These are phyloP conservation scores for Speleostelium caveatum DNA, from an alignment of 78 protist species.

Conservation along the genomic window DNA sequence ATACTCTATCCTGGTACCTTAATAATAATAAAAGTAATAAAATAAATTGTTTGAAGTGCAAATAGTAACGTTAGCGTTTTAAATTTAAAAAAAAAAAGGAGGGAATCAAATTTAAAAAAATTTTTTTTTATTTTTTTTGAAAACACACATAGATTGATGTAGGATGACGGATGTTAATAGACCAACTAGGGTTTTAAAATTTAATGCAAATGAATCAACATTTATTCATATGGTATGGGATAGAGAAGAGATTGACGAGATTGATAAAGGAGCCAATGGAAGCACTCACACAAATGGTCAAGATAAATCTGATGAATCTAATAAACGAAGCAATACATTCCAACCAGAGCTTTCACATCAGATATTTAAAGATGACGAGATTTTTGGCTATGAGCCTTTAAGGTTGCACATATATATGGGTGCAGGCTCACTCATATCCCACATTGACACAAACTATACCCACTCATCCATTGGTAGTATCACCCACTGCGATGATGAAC, in stretches of 20 bases:
- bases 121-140: no score
- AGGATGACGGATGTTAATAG: no score
- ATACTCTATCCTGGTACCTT: no score
- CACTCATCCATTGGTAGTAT: slow-evolving; percentile 28
- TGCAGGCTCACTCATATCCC: slow-evolving; percentile 34
- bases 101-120: no score
- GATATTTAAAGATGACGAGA: slow-evolving; percentile 24
- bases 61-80: no score
- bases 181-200: slow-evolving; percentile 16
- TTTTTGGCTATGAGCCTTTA: slow-evolving; percentile 66
- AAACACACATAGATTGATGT: no score
- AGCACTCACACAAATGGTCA: background rate
- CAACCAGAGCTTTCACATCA: slow-evolving; percentile 48
- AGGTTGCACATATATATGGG: slow-evolving; percentile 28
- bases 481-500: slow-evolving; percentile 46
- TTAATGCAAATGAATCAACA: slow-evolving; percentile 35
- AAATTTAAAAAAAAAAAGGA: no score
- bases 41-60: no score
- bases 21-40: no score
- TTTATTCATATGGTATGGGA: slow-evolving; percentile 30
- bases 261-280: background rate
- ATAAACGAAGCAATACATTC: background rate
- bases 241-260: background rate
- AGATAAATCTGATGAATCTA: background rate
- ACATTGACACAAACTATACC: slow-evolving; percentile 60